Conservation (phyloP, 2,329 filamentous ascomycete species). For the Aspergillus amoenus region DNA sequence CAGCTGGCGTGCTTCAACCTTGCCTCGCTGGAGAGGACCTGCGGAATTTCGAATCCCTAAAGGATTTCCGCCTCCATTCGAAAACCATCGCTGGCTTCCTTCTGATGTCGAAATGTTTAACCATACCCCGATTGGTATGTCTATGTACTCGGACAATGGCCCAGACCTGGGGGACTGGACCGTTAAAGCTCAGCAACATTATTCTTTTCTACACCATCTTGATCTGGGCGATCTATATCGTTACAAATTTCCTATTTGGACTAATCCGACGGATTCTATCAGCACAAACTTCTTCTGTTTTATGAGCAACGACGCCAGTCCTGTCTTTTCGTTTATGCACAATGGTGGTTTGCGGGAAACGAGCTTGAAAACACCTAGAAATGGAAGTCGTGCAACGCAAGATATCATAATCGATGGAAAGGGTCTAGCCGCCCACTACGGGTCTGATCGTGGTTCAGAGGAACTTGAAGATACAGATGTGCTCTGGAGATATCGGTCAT, state of each 20-base stretch:
- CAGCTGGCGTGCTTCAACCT: slow-evolving; percentile 33
- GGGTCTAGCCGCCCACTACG: slow-evolving; percentile 56
- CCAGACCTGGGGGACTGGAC: slow-evolving; percentile 51
- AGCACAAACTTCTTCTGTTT: slow-evolving; percentile 57
- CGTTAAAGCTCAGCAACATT: slow-evolving; percentile 48
- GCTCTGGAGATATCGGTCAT: slow-evolving; percentile 53
- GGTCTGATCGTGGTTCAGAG: slow-evolving; percentile 43
- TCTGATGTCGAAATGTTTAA: slow-evolving; percentile 38
- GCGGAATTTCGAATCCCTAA: slow-evolving; percentile 28
- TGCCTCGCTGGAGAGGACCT: slow-evolving; percentile 37
- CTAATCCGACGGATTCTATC: slow-evolving; percentile 52
- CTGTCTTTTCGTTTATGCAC: slow-evolving; percentile 44
- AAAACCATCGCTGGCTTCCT: slow-evolving; percentile 54
- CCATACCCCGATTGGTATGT: slow-evolving; percentile 48
- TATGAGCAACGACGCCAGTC: slow-evolving; percentile 53
- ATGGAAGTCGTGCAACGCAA: slow-evolving; percentile 23
- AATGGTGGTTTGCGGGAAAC: slow-evolving; percentile 42
- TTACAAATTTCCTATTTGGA: slow-evolving; percentile 50
- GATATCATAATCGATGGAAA: slow-evolving; percentile 54
- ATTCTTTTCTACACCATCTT: slow-evolving; percentile 51
- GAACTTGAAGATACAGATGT: slow-evolving; percentile 54
- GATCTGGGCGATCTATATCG: slow-evolving; percentile 46
- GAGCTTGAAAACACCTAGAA: slow-evolving; percentile 32
- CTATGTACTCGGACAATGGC: slow-evolving; percentile 49
- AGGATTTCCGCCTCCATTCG: slow-evolving; percentile 29